Percentiles rank a stretch among this genome's conserved stretches.
phyloP scores from a whole-genome alignment of 140 eudicot genomes.

The Senecio squalidus region DNA sequence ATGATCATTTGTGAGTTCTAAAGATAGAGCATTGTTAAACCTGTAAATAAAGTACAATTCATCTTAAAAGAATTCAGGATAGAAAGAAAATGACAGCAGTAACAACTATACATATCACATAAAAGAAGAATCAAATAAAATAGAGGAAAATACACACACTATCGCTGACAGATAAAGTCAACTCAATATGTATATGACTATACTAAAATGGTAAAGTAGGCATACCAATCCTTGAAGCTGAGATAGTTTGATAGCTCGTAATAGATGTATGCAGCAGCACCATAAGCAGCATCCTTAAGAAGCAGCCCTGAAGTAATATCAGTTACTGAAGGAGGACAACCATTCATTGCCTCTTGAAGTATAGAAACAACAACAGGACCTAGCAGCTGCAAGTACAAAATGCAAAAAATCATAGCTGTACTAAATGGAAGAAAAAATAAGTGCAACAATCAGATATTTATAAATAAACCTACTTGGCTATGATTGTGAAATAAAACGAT shows the following conservation, averaged over 20 bases:
- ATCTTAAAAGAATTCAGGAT: slow-evolving; percentile 6
- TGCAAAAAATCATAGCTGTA: slow-evolving; percentile 7
- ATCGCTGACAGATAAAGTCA: too few species aligned
- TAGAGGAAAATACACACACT: too few species aligned
- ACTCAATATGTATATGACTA: too few species aligned
- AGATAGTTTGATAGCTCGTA: slow-evolving; percentile 95
- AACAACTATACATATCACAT: background rate
- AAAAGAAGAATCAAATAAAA: slow-evolving; percentile 5
- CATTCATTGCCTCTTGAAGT: slow-evolving; percentile 97
- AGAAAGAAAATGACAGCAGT: background rate
- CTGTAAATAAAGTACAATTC: slow-evolving; percentile 20
- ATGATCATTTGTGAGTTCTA: slow-evolving; percentile 87
- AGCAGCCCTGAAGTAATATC: slow-evolving; percentile 86
- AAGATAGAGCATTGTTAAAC: slow-evolving; percentile 88
- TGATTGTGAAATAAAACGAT: slow-evolving; percentile 88
- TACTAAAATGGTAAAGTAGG: slow-evolving; percentile 19
- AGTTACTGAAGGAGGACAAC: slow-evolving; percentile 83
- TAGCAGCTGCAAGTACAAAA: slow-evolving; percentile 49
- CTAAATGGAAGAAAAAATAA: background rate
- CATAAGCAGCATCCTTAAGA: slow-evolving; percentile 97
- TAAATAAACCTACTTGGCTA: slow-evolving; percentile 69
- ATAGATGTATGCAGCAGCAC: slow-evolving; percentile 96
- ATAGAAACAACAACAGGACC: slow-evolving; percentile 98
- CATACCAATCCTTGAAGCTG: slow-evolving; percentile 94
- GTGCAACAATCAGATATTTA: background rate